Conservation (phyloP, 345 rosid genomes). For the Pistacia integerrima region DNA sequence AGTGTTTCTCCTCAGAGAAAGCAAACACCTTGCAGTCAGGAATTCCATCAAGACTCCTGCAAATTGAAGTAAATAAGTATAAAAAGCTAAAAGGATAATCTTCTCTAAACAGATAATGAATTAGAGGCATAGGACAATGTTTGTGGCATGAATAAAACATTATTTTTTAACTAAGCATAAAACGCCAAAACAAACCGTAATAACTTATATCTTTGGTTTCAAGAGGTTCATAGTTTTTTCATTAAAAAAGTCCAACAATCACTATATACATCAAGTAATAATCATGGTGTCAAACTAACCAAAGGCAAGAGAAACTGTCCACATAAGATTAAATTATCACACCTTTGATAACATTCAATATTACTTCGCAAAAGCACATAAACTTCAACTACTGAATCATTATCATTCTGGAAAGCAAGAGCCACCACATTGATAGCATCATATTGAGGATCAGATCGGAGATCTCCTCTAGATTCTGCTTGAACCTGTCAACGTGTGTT, state of each 20-base stretch:
- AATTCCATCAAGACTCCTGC: slow-evolving; percentile 77
- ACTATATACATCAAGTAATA: slow-evolving; percentile 9
- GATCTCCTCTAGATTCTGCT: slow-evolving; percentile 86
- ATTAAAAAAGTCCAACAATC: neutral
- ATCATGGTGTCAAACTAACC: neutral
- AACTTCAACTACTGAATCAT: slow-evolving; percentile 44
- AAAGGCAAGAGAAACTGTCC: neutral
- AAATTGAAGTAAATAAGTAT: slow-evolving; percentile 14
- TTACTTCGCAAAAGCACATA: slow-evolving; percentile 59
- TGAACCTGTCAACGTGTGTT: slow-evolving; percentile 59
- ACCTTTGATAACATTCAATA: slow-evolving; percentile 54
- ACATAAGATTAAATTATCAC: slow-evolving; percentile 10
- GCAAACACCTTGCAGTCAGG: slow-evolving; percentile 56
- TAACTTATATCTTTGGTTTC: neutral
- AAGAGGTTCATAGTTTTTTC: neutral
- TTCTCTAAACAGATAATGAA: neutral
- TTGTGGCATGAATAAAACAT: slow-evolving; percentile 9
- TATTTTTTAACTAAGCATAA: neutral
- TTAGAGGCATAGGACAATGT: neutral
- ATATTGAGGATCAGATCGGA: slow-evolving; percentile 83
- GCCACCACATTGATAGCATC: slow-evolving; percentile 74
- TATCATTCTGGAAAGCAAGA: slow-evolving; percentile 72
- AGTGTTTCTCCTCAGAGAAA: slow-evolving; percentile 66
- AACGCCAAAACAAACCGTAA: neutral
- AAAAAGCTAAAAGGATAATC: slow-evolving; percentile 8